Conservation (phyloP, 164 flowering plant genomes). For the Stephania cephalantha region DNA sequence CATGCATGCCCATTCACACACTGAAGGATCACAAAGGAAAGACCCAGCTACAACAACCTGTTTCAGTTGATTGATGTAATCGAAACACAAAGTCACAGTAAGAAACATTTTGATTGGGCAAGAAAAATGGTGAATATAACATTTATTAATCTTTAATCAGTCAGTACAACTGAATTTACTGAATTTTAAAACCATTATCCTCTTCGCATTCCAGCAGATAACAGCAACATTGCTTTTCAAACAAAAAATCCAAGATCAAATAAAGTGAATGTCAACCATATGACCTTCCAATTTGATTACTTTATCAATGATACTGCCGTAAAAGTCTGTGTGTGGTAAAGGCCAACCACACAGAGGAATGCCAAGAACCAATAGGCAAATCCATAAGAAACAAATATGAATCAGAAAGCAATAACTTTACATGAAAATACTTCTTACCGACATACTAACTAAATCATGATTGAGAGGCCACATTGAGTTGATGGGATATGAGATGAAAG, state of each 20-base stretch:
- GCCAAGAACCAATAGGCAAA: neutral
- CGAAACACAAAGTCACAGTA: neutral
- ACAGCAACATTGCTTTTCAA: neutral
- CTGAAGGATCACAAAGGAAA: constrained; percentile 75
- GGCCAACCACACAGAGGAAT: neutral
- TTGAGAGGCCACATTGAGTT: neutral
- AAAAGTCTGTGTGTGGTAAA: neutral
- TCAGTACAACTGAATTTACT: neutral
- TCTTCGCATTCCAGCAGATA: neutral
- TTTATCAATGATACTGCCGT: neutral
- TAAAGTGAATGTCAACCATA: neutral
- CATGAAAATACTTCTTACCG: neutral
- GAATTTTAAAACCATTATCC: neutral
- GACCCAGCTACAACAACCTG: constrained; percentile 90
- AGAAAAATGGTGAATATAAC: neutral
- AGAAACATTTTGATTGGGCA: neutral
- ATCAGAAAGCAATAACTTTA: neutral
- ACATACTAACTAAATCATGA: neutral
- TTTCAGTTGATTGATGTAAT: constrained; percentile 3
- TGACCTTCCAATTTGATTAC: neutral
- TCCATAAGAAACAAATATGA: neutral
- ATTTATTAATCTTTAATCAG: neutral
- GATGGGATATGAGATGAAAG: neutral
- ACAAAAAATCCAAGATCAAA: neutral
- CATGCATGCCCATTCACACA: constrained; percentile 72